Evolutionary conservation across 163 green algal species (phyloP).

Genomic region (Scenedesmus sp.): DNA sequence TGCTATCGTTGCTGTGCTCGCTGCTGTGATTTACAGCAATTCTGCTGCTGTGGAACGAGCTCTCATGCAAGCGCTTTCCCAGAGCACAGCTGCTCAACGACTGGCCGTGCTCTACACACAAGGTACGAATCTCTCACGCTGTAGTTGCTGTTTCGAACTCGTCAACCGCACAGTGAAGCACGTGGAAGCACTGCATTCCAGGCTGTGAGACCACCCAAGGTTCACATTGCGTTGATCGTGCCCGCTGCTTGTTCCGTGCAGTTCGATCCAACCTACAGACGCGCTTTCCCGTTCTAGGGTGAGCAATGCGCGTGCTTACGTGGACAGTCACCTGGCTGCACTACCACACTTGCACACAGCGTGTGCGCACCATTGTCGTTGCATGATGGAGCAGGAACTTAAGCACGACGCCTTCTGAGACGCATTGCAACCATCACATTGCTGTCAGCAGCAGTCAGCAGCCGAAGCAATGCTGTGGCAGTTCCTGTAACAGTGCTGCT

Average conservation of each 20-base stretch:
- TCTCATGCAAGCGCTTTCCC: slow-evolving; percentile 32
- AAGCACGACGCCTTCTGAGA: background rate
- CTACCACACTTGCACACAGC: background rate
- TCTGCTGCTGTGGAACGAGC: background rate
- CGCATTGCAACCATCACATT: background rate
- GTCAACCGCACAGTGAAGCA: background rate
- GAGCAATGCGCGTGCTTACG: background rate
- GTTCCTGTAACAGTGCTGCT: background rate
- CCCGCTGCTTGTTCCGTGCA: background rate
- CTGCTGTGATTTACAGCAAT: background rate
- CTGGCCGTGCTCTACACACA: slow-evolving; percentile 29
- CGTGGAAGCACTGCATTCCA: background rate
- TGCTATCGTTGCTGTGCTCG: slow-evolving; percentile 10
- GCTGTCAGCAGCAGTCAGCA: background rate
- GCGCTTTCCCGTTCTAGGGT: slow-evolving; percentile 25
- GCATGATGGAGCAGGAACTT: background rate
- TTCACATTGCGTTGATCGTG: background rate
- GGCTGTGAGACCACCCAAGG: background rate
- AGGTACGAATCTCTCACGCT: background rate
- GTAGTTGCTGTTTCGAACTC: background rate
- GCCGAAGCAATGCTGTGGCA: background rate
- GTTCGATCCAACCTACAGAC: slow-evolving; percentile 12
- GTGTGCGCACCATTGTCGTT: background rate
- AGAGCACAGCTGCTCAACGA: slow-evolving; percentile 37
- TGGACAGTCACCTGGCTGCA: background rate